phyloP scores from a whole-genome alignment of 306 rosid genomes.

The Prunus armeniaca region DNA sequence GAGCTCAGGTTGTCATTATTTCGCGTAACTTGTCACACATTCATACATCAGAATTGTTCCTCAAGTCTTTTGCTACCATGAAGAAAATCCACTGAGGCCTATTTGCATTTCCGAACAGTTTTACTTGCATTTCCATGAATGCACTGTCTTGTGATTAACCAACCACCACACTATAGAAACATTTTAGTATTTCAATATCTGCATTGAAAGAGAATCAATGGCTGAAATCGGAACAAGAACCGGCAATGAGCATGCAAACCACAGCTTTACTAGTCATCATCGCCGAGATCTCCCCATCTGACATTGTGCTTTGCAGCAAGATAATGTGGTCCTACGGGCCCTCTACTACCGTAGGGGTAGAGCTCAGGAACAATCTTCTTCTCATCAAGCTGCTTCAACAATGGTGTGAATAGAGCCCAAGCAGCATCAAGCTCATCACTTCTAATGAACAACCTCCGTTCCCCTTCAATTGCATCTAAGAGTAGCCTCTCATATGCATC shows the following conservation, averaged over 20 bases:
- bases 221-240: background rate
- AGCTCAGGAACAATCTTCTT: slow-evolving; percentile 91
- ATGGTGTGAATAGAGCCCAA: slow-evolving; percentile 85
- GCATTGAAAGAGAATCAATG: background rate
- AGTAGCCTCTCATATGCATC: slow-evolving; percentile 95
- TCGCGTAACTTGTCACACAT: background rate
- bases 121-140: background rate
- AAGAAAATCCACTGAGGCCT: no score
- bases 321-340: slow-evolving; percentile 94
- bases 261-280: slow-evolving; percentile 35
- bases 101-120: background rate
- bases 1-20: background rate
- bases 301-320: slow-evolving; percentile 87
- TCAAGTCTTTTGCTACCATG: no score
- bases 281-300: slow-evolving; percentile 83
- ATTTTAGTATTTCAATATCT: background rate
- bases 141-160: background rate
- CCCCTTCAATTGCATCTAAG: slow-evolving; percentile 93
- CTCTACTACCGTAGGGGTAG: slow-evolving; percentile 91
- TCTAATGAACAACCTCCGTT: slow-evolving; percentile 85
- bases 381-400: slow-evolving; percentile 82
- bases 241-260: background rate
- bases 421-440: slow-evolving; percentile 98
- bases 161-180: background rate
- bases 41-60: background rate